These are phyloP conservation scores for Cynara cardunculus DNA, from an alignment of 129 eudicot species.

Conservation along the genomic window DNA sequence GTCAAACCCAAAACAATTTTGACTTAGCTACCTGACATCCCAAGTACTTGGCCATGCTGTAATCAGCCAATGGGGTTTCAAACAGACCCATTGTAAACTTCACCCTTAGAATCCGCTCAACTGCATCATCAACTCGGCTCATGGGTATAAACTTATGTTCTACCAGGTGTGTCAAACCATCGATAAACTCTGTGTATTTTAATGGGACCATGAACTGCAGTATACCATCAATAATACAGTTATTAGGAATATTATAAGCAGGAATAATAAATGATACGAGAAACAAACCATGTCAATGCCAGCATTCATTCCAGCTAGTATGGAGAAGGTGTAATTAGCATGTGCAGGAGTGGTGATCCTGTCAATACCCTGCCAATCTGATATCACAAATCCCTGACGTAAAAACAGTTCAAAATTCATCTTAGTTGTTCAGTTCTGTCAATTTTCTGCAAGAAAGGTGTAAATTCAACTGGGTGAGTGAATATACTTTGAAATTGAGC, in stretches of 20 bases:
- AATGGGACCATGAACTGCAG: constrained; percentile 60
- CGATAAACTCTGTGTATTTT: constrained; percentile 56
- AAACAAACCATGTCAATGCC: constrained; percentile 75
- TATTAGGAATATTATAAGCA: neutral
- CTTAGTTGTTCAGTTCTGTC: neutral
- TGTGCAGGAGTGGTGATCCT: constrained; percentile 54
- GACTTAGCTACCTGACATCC: constrained; percentile 48
- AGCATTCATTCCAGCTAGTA: constrained; percentile 52
- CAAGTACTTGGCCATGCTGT: constrained; percentile 50
- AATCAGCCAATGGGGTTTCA: constrained; percentile 61
- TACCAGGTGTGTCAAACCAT: constrained; percentile 50
- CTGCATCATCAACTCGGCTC: constrained; percentile 65
- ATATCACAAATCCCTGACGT: constrained; percentile 76
- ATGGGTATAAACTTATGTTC: constrained; percentile 47
- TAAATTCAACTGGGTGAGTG: neutral
- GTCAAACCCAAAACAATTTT: neutral
- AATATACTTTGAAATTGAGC: constrained; percentile 47
- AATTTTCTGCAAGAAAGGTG: neutral
- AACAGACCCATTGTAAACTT: constrained; percentile 64
- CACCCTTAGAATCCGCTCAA: constrained; percentile 55
- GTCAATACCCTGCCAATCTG: constrained; percentile 70
- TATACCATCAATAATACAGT: neutral
- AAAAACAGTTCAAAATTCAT: neutral
- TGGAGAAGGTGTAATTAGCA: constrained; percentile 63
- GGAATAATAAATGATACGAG: neutral